phyloP scores from a whole-genome alignment of 2,329 filamentous ascomycete species.

The Rhinocladiella mackenziei region DNA sequence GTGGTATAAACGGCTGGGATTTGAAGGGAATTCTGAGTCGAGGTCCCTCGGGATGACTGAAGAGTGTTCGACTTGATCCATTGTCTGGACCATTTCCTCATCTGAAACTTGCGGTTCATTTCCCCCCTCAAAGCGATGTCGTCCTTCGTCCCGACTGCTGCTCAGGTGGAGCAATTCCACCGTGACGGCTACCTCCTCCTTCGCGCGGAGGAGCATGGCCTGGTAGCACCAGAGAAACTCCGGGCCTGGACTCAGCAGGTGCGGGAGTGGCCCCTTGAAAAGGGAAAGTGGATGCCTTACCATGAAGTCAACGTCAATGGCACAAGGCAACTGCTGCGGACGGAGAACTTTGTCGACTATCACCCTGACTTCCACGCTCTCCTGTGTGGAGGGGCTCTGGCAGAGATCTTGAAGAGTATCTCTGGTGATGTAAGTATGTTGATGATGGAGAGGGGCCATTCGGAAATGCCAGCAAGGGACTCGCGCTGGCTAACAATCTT shows the following conservation, averaged over 20 bases:
- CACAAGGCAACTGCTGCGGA: constrained; percentile 35
- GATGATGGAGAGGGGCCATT: too few species aligned
- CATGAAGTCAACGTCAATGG: constrained; percentile 35
- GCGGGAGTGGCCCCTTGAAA: constrained; percentile 31
- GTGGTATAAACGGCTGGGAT: too few species aligned
- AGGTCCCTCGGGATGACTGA: too few species aligned
- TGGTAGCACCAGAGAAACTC: constrained; percentile 30
- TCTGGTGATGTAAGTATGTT: constrained; percentile 31
- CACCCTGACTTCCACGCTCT: constrained; percentile 31
- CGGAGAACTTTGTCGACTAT: constrained; percentile 36
- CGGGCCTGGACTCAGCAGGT: constrained; percentile 32
- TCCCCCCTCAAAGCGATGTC: too few species aligned
- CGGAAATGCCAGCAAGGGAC: background rate
- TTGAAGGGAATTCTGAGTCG: too few species aligned
- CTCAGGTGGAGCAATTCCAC: constrained; percentile 30
- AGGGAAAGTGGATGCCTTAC: constrained; percentile 36
- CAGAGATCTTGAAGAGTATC: constrained; percentile 32
- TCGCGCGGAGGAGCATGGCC: constrained; percentile 30
- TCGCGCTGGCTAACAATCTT: too few species aligned
- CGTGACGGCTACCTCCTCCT: constrained; percentile 32
- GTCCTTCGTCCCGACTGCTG: constrained; percentile 26
- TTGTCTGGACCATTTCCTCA: too few species aligned
- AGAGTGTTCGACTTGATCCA: too few species aligned
- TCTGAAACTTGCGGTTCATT: too few species aligned
- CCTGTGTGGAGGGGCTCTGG: constrained; percentile 31